Evolutionary conservation across 2,329 filamentous ascomycete genomes (phyloP).

Genomic region (Pyrenophora graminea): DNA sequence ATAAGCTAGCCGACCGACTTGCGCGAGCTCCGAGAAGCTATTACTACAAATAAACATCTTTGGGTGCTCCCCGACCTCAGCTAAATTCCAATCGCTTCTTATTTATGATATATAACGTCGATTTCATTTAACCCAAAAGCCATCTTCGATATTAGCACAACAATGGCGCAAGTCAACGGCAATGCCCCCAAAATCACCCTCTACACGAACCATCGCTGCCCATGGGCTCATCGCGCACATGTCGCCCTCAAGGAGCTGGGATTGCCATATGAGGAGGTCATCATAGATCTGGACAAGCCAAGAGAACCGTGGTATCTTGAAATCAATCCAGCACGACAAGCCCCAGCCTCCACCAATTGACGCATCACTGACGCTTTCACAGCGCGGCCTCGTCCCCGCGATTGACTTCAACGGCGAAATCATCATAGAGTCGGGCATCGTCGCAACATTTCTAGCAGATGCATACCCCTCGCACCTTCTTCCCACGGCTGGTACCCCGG

Average conservation of each 20-base stretch:
- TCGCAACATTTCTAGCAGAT: constrained; percentile 74
- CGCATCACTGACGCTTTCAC: constrained; percentile 1
- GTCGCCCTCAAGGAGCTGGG: constrained; percentile 70
- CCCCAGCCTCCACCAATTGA: background rate
- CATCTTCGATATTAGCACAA: constrained; percentile 1
- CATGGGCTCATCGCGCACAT: constrained; percentile 76
- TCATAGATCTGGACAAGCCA: constrained; percentile 71
- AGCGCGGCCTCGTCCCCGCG: constrained; percentile 74
- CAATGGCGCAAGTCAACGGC: constrained; percentile 31
- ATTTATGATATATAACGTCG: background rate
- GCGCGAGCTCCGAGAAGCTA: background rate
- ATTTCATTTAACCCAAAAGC: background rate
- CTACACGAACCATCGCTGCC: constrained; percentile 72
- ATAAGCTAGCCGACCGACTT: constrained; percentile 22
- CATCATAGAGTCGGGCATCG: constrained; percentile 73
- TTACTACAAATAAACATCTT: background rate
- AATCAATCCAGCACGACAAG: constrained; percentile 65
- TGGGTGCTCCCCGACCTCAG: background rate
- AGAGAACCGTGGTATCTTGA: constrained; percentile 74
- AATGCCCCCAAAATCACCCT: constrained; percentile 61
- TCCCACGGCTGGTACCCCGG: constrained; percentile 59
- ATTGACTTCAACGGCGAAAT: constrained; percentile 67
- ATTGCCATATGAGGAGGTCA: constrained; percentile 69
- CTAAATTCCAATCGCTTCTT: background rate
- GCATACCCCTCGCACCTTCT: constrained; percentile 69